Conservation (phyloP, 176 grass and related monocot species). For the Carex parvula region DNA sequence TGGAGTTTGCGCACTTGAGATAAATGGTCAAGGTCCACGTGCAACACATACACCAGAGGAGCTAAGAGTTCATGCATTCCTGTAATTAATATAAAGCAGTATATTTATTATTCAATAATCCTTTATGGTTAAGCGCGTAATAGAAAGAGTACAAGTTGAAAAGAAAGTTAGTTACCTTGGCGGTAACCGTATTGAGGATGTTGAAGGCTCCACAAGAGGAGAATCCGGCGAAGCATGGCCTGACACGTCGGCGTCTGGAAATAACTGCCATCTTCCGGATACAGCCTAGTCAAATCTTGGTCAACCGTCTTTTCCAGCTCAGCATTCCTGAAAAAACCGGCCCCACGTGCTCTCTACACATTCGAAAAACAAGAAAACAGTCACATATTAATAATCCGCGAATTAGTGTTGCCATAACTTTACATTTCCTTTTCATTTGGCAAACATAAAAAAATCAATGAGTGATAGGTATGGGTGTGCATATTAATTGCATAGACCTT, state of each 20-base stretch:
- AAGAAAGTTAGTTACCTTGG: constrained; percentile 52
- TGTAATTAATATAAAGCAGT: constrained; percentile 26
- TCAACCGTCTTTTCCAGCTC: constrained; percentile 90
- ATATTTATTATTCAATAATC: constrained; percentile 11
- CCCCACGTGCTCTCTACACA: constrained; percentile 87
- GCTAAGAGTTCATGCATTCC: constrained; percentile 98
- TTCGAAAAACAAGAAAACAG: constrained; percentile 10
- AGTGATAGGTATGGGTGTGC: constrained; percentile 9
- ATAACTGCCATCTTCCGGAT: constrained; percentile 80
- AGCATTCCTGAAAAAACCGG: constrained; percentile 72
- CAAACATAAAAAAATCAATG: not conserved
- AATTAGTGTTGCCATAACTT: not conserved
- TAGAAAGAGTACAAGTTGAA: not conserved
- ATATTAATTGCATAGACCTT: constrained; percentile 7
- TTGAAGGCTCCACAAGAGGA: constrained; percentile 87
- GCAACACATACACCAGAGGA: constrained; percentile 91
- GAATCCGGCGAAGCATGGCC: constrained; percentile 76
- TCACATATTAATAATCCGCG: not conserved
- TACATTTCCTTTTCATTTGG: constrained; percentile 8
- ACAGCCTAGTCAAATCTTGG: constrained; percentile 78
- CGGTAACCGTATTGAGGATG: constrained; percentile 83
- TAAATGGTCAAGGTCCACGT: constrained; percentile 70
- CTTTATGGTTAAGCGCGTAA: not conserved
- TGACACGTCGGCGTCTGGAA: constrained; percentile 79
- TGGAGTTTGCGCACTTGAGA: constrained; percentile 64